phyloP scores from a whole-genome alignment of 2,329 filamentous ascomycete genomes.

The Neopestalotiopsis sp. region DNA sequence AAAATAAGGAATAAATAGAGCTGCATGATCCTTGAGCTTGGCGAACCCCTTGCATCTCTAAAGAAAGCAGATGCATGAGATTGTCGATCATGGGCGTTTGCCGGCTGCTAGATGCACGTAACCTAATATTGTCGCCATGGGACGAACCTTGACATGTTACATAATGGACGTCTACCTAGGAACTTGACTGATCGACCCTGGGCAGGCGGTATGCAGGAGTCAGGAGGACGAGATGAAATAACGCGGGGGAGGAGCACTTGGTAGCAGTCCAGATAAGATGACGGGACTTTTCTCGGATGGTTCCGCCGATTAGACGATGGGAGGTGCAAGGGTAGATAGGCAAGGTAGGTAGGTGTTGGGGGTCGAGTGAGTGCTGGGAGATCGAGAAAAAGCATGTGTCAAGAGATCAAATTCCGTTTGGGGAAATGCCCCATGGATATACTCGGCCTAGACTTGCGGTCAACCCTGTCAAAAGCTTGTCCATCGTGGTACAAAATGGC shows the following conservation, averaged over 20 bases:
- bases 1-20: background rate
- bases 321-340: background rate
- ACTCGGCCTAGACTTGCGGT: slow-evolving; percentile 2
- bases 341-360: too few species aligned
- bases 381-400: slow-evolving; percentile 10
- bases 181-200: background rate
- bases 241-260: background rate
- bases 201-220: background rate
- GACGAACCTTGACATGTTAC: background rate
- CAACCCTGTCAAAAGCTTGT: slow-evolving; percentile 7
- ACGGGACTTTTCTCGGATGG: slow-evolving; percentile 1
- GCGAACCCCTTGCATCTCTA: background rate
- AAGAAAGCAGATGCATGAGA: background rate
- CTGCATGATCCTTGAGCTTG: slow-evolving; percentile 1
- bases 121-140: background rate
- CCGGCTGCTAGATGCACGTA: slow-evolving; percentile 1
- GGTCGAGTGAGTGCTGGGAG: background rate
- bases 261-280: background rate
- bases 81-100: background rate
- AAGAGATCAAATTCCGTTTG: slow-evolving; percentile 9
- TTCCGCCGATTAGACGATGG: slow-evolving; percentile 2
- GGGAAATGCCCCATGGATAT: slow-evolving; percentile 12
- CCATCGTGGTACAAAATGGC: background rate
- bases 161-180: background rate
- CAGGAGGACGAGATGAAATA: background rate